phyloP scores from a whole-genome alignment of 1,284 basidiomycete species.

The Golubevia sp. region DNA sequence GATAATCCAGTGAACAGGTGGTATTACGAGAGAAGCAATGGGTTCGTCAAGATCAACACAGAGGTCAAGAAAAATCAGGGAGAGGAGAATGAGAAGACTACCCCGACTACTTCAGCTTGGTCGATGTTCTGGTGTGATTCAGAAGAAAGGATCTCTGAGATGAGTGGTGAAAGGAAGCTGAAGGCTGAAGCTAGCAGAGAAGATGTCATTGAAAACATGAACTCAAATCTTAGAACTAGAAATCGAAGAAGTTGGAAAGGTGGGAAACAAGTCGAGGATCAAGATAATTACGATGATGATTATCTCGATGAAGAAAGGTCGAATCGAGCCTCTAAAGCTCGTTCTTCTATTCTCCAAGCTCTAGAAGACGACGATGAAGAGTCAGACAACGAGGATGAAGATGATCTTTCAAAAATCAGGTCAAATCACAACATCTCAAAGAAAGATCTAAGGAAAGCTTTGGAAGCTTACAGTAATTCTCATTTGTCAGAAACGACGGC shows the following conservation, averaged over 20 bases:
- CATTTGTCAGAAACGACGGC: too few species aligned
- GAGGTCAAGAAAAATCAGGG: conserved; percentile 1
- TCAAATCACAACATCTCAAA: neutral
- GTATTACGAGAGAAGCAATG: conserved; percentile 59
- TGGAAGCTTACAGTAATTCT: too few species aligned
- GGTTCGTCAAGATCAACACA: conserved; percentile 44
- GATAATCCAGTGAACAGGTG: conserved; percentile 58
- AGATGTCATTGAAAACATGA: conserved; percentile 16
- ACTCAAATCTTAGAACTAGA: neutral
- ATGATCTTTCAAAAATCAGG: too few species aligned
- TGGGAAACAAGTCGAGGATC: neutral
- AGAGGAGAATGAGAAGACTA: neutral
- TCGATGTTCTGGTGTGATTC: conserved; percentile 60
- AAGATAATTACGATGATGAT: too few species aligned
- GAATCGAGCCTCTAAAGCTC: neutral
- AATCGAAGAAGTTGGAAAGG: too few species aligned
- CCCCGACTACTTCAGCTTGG: conserved; percentile 17
- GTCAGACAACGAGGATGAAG: neutral
- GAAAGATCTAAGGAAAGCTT: too few species aligned
- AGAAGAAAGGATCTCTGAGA: conserved; percentile 50
- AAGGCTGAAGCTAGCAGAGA: conserved; percentile 26
- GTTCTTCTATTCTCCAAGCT: neutral
- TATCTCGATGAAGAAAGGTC: conserved; percentile 1
- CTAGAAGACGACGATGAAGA: neutral
- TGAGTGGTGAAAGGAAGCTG: conserved; percentile 44